Percentiles rank a stretch among this genome's conserved stretches.
These are phyloP conservation scores for Aureobasidium mangrovei DNA, from an alignment of 2,329 filamentous ascomycete species.

Conservation along the genomic window DNA sequence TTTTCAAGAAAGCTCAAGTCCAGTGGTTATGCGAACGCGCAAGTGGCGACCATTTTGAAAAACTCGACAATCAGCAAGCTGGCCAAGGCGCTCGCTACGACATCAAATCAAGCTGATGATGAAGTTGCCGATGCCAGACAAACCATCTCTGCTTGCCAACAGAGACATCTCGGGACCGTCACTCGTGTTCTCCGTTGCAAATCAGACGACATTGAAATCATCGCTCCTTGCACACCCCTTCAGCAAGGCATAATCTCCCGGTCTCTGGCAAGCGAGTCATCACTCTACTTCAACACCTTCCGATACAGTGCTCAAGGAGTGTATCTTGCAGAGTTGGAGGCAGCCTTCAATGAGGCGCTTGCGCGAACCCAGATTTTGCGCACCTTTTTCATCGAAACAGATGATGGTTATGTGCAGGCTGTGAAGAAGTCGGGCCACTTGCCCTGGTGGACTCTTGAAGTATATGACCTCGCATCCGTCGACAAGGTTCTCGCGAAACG, in stretches of 20 bases:
- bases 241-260: conserved; percentile 80
- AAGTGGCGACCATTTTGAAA: conserved; percentile 59
- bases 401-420: conserved; percentile 69
- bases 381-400: conserved; percentile 62
- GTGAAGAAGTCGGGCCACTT: conserved; percentile 35
- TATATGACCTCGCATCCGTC: conserved; percentile 28
- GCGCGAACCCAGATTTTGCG: conserved; percentile 55
- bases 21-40: conserved; percentile 51
- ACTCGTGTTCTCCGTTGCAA: conserved; percentile 46
- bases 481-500: conserved; percentile 28
- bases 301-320: conserved; percentile 45
- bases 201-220: conserved; percentile 53
- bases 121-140: conserved; percentile 47
- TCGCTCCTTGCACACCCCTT: conserved; percentile 75
- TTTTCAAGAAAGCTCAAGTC: conserved; percentile 57
- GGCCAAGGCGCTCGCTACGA: conserved; percentile 25
- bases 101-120: conserved; percentile 17
- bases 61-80: conserved; percentile 38
- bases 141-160: conserved; percentile 52
- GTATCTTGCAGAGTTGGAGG: conserved; percentile 41
- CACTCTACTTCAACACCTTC: conserved; percentile 73
- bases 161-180: conserved; percentile 48
- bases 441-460: conserved; percentile 33
- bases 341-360: conserved; percentile 51
- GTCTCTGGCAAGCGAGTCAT: conserved; percentile 47